A percentile compares a stretch with the other conserved stretches of the same genome.
Evolutionary conservation across 352 stramenopile species (phyloP).

Genomic region (Peronospora belbahrii): DNA sequence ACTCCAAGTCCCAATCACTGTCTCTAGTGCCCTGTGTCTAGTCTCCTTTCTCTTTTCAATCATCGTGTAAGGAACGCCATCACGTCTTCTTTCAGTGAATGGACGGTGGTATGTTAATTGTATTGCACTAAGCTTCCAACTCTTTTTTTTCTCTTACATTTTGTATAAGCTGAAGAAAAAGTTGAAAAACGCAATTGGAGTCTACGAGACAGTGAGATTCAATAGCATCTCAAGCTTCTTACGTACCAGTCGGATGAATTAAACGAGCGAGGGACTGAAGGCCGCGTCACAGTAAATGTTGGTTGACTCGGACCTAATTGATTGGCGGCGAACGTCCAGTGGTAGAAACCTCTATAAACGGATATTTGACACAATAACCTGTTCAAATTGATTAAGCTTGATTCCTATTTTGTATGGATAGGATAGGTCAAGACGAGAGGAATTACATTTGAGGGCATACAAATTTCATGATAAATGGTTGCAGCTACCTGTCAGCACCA

Average conservation of each 20-base stretch:
- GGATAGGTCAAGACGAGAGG: neutral
- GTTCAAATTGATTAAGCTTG: slow-evolving; percentile 8
- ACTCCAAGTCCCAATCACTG: neutral
- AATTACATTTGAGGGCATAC: slow-evolving; percentile 17
- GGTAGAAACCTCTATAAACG: slow-evolving; percentile 15
- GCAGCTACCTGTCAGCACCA: too few species aligned
- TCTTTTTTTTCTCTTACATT: slow-evolving; percentile 1
- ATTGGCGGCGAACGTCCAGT: slow-evolving; percentile 57
- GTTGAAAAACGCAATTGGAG: neutral
- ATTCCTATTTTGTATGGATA: neutral
- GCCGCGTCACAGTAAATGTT: slow-evolving; percentile 25
- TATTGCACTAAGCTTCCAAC: neutral
- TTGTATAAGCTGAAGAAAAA: slow-evolving; percentile 1
- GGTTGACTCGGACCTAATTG: slow-evolving; percentile 56
- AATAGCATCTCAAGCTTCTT: neutral
- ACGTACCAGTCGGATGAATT: slow-evolving; percentile 85
- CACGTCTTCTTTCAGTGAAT: neutral
- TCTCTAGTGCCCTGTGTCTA: slow-evolving; percentile 2
- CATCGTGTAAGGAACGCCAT: neutral
- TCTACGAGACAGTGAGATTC: neutral
- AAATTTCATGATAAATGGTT: too few species aligned
- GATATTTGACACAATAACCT: slow-evolving; percentile 8
- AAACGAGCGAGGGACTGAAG: slow-evolving; percentile 85
- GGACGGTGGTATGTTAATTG: slow-evolving; percentile 13
- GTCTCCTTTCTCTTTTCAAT: neutral